Base-by-base conservation (phyloP, 345 rosid species). In the Geranium brycei region DNA sequence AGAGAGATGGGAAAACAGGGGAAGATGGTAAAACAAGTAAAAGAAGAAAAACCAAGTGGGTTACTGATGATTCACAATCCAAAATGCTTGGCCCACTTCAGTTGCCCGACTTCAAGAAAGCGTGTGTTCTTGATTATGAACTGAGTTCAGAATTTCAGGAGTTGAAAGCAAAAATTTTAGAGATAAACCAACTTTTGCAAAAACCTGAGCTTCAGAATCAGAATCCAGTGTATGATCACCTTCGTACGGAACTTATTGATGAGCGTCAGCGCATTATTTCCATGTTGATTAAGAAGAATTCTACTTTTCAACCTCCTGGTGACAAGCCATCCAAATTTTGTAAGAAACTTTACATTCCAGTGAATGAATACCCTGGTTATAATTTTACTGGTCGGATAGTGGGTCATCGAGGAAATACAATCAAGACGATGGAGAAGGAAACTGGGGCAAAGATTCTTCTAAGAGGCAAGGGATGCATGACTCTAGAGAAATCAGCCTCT, bases 371-470 rank as follows among this genome's bases (percentile, higher is more conserved):
- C 55, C 78, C 78, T 58, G 71, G 66, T 3, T 74, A 67, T 51
- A 70, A 74, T 40, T 74, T 74, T 57, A 47, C 32, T 57, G 74
- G 69, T 58, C 47, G 64, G 53, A 57, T 75, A 31, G 59, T 75
- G 60, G 78, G 78, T 35, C 74, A 71, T 63, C 28, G 40, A 1
- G 78, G 74, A 31, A 71, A 67, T 41, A 70, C 71, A 18, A 66
- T 53, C 35, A 75, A 70, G 72, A 75, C 61, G n/a, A 75, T 75
- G 71, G 74, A 70, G 62, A 70, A 30, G 57, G 78, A 74, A 64
- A 70, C 71, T 1, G 66, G 78, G 31, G 74, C 78, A 47, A 75
- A 32, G 71, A 75, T 75, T 70, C 17, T 69, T 19, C 41, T 75
- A 41, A 63, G 74, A 41, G 78, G 78, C 4, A 35, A 35, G 41